A percentile compares a stretch with the other conserved stretches of the same genome.
Evolutionary conservation across 305 asterid species (phyloP).

Genomic region (Fraxinus albicans): DNA sequence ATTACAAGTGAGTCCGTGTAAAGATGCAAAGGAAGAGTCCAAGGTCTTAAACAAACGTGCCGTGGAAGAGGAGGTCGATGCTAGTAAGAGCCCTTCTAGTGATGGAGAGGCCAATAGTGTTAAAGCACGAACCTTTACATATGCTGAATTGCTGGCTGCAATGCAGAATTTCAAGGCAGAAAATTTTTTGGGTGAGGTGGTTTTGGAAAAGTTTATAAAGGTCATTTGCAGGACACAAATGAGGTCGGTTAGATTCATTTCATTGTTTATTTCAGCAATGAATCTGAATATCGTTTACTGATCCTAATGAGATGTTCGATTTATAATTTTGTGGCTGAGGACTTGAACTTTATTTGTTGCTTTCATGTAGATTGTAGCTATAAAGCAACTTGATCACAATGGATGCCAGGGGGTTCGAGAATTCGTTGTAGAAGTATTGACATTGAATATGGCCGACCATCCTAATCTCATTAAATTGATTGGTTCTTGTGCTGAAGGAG

Average conservation of each 20-base stretch:
- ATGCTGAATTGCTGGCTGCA: slow-evolving; percentile 37
- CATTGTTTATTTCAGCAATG: neutral
- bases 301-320: neutral
- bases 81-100: slow-evolving; percentile 13
- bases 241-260: slow-evolving; percentile 34
- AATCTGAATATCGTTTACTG: neutral
- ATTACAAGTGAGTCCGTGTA: slow-evolving; percentile 21
- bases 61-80: slow-evolving; percentile 22
- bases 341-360: neutral
- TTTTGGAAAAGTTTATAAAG: slow-evolving; percentile 49
- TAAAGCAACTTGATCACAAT: slow-evolving; percentile 39
- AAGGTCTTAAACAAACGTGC: slow-evolving; percentile 26
- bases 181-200: slow-evolving; percentile 44
- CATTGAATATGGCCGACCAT: slow-evolving; percentile 40
- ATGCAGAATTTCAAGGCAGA: slow-evolving; percentile 37
- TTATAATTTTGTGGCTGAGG: neutral
- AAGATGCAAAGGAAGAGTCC: slow-evolving; percentile 33
- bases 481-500: slow-evolving; percentile 50
- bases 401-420: slow-evolving; percentile 48
- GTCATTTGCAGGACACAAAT: slow-evolving; percentile 30
- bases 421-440: slow-evolving; percentile 40
- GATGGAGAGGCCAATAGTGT: slow-evolving; percentile 25
- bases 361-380: slow-evolving; percentile 39
- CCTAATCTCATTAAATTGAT: slow-evolving; percentile 49
- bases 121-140: slow-evolving; percentile 41